phyloP scores from a whole-genome alignment of 2,329 filamentous ascomycete species.

The Paecilomyces formosus region DNA sequence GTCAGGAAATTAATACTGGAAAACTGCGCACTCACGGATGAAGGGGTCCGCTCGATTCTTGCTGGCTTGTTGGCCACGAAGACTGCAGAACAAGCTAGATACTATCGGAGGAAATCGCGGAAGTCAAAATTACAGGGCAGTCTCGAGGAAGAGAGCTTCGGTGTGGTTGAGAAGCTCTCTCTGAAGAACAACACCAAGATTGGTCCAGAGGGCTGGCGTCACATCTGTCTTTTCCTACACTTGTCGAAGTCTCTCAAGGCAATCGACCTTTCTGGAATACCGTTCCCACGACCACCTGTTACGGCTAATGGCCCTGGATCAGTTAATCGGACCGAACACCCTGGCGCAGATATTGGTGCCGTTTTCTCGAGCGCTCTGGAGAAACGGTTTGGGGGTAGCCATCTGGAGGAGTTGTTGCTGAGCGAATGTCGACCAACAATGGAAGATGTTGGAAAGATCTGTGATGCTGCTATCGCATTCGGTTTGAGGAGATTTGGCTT shows the following conservation, averaged over 20 bases:
- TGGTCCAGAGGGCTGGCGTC: conserved; percentile 79
- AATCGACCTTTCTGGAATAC: conserved; percentile 78
- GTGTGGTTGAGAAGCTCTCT: conserved; percentile 77
- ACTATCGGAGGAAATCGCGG: conserved; percentile 36
- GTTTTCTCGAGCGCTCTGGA: conserved; percentile 69
- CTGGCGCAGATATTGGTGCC: conserved; percentile 48
- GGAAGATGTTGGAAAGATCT: conserved; percentile 63
- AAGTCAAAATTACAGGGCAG: conserved; percentile 24
- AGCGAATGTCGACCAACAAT: conserved; percentile 69
- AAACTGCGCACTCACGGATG: conserved; percentile 78
- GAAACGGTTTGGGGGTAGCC: conserved; percentile 66
- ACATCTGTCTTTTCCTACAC: conserved; percentile 83
- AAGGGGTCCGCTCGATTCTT: conserved; percentile 77
- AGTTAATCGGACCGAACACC: conserved; percentile 9
- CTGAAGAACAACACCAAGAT: conserved; percentile 86
- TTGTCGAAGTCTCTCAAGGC: conserved; percentile 80
- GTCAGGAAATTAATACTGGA: conserved; percentile 80
- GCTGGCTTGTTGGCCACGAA: conserved; percentile 78
- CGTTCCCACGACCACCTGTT: conserved; percentile 53
- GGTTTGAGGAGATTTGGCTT: conserved; percentile 73
- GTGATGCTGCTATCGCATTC: conserved; percentile 75
- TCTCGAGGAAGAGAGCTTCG: conserved; percentile 36
- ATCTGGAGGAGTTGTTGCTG: conserved; percentile 75
- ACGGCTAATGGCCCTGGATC: conserved; percentile 16
- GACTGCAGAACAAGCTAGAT: conserved; percentile 51